Evolutionary conservation across 306 rosid genomes (phyloP).

Genomic region (Chamaecrista fasciculata): DNA sequence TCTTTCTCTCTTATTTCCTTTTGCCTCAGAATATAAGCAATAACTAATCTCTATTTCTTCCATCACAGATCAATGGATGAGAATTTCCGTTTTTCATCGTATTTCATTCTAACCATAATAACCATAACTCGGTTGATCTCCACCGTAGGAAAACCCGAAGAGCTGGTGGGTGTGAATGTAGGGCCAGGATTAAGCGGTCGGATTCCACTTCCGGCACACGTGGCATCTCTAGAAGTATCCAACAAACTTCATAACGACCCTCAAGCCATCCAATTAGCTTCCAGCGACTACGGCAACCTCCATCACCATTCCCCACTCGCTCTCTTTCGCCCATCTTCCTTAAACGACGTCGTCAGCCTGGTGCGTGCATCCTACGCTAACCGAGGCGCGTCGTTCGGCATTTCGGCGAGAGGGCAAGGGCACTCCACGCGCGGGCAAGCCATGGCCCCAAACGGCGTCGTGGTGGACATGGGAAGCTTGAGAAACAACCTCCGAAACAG

Average conservation of each 20-base stretch:
- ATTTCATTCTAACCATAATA: constrained; percentile 31
- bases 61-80: constrained; percentile 50
- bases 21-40: too few relatives aligned
- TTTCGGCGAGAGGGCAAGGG: constrained; percentile 67
- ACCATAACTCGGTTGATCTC: constrained; percentile 42
- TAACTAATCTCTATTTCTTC: too few relatives aligned
- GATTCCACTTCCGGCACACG: too few relatives aligned
- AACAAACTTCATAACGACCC: constrained; percentile 47
- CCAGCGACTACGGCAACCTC: constrained; percentile 66
- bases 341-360: constrained; percentile 41
- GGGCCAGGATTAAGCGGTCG: too few relatives aligned
- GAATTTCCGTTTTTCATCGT: constrained; percentile 24
- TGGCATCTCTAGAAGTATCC: constrained; percentile 26
- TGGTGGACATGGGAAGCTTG: constrained; percentile 53
- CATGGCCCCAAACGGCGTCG: constrained; percentile 65
- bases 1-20: neutral
- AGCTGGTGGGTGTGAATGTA: too few relatives aligned
- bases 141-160: constrained; percentile 42
- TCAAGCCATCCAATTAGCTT: constrained; percentile 45
- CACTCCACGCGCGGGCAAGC: constrained; percentile 71
- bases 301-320: constrained; percentile 43
- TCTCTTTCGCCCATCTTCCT: constrained; percentile 60
- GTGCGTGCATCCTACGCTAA: constrained; percentile 45
- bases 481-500: constrained; percentile 28
- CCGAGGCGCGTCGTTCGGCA: constrained; percentile 34